phyloP scores from a whole-genome alignment of 805 yeast genomes.

The Pichia membranifaciens region DNA sequence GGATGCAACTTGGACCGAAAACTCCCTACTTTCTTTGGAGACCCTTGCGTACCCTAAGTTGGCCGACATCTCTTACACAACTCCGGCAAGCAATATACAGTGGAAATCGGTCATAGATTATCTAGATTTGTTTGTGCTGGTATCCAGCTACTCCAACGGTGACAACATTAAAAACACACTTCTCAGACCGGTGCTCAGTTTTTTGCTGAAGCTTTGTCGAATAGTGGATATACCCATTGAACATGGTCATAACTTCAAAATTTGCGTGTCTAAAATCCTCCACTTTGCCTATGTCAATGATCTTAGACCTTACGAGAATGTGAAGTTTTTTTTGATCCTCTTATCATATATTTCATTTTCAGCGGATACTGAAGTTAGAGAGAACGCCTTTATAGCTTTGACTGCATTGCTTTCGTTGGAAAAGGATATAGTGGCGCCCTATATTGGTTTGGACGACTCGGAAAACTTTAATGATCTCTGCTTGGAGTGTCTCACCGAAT shows the following conservation, averaged over 20 bases:
- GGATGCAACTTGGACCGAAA: slow-evolving; percentile 2
- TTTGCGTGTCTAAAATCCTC: background rate
- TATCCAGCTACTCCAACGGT: background rate
- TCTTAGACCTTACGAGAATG: slow-evolving; percentile 1
- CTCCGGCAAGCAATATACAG: background rate
- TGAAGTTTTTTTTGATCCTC: background rate
- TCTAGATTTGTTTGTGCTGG: background rate
- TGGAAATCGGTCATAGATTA: background rate
- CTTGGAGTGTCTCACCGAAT: background rate
- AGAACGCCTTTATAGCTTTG: background rate
- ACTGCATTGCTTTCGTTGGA: background rate
- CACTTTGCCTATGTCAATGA: background rate
- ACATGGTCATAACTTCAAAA: background rate
- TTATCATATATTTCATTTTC: slow-evolving; percentile 6
- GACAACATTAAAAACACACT: background rate
- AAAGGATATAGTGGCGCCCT: background rate
- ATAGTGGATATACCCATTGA: background rate
- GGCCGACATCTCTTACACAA: background rate
- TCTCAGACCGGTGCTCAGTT: slow-evolving; percentile 1
- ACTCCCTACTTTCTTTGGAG: slow-evolving; percentile 6
- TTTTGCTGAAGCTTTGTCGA: background rate
- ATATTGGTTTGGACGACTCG: background rate
- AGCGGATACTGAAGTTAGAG: background rate
- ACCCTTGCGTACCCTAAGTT: background rate
- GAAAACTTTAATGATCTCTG: background rate